Percentiles rank a stretch among this genome's conserved stretches.
Evolutionary conservation across 2,329 filamentous ascomycete genomes (phyloP).

Genomic region (Polytolypa hystricis): DNA sequence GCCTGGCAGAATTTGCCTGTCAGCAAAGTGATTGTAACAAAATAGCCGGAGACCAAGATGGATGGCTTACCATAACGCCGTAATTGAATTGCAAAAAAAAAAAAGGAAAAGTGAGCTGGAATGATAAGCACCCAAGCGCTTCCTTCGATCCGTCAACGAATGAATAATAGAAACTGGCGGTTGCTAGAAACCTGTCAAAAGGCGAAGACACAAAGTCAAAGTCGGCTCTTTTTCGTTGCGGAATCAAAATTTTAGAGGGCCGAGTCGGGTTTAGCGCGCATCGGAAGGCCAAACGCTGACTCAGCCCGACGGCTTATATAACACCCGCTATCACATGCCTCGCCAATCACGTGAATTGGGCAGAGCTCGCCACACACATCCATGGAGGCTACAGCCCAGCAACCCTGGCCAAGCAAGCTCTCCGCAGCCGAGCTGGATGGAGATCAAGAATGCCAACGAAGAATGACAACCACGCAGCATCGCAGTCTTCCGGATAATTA

Average conservation of each 20-base stretch:
- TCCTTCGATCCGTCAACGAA: too few relatives aligned
- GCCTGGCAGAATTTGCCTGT: conserved; percentile 45
- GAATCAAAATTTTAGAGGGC: conserved; percentile 10
- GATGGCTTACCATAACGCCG: background rate
- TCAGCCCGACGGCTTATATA: background rate
- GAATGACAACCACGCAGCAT: too few relatives aligned
- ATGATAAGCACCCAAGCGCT: too few relatives aligned
- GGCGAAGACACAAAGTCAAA: too few relatives aligned
- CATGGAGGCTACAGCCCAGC: background rate
- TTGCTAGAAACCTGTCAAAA: too few relatives aligned
- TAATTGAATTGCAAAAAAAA: conserved; percentile 2
- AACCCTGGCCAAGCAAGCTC: background rate
- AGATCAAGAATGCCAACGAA: too few relatives aligned
- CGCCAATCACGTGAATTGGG: conserved; percentile 1
- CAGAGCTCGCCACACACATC: background rate
- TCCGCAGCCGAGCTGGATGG: background rate
- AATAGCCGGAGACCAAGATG: background rate
- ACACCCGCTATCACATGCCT: conserved; percentile 2
- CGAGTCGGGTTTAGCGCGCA: conserved; percentile 8
- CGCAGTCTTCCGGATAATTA: too few relatives aligned
- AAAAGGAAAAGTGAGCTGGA: too few relatives aligned
- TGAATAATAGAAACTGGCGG: too few relatives aligned
- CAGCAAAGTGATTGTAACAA: background rate
- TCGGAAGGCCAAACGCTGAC: background rate
- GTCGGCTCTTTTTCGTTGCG: too few relatives aligned